A percentile compares a stretch with the other conserved stretches of the same genome.
phyloP scores from a whole-genome alignment of 805 yeast species.

The Candida rishiriensis region DNA sequence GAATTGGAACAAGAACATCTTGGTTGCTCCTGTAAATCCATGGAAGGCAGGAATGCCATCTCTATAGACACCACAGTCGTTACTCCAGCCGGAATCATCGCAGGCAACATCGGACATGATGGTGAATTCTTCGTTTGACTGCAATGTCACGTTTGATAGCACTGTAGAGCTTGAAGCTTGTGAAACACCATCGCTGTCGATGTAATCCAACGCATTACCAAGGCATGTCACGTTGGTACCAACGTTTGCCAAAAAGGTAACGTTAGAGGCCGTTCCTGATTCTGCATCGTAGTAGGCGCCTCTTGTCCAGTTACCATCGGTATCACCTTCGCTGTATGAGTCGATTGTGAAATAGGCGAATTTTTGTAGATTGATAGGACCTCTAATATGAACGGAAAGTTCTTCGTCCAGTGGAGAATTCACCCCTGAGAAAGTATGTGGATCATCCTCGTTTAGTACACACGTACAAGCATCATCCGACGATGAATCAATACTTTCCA shows the following conservation, averaged over 20 bases:
- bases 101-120: conserved; percentile 60
- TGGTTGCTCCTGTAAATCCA: conserved; percentile 62
- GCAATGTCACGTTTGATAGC: conserved; percentile 42
- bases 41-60: conserved; percentile 83
- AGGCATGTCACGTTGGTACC: conserved; percentile 60
- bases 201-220: conserved; percentile 64
- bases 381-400: conserved; percentile 74
- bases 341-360: conserved; percentile 59
- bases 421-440: conserved; percentile 44
- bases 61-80: conserved; percentile 74
- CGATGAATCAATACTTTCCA: conserved; percentile 38
- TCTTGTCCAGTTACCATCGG: conserved; percentile 52
- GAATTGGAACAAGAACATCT: conserved; percentile 71
- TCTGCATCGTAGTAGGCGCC: conserved; percentile 53
- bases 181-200: conserved; percentile 51
- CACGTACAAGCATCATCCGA: conserved; percentile 45
- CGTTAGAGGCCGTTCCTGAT: conserved; percentile 49
- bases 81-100: conserved; percentile 45
- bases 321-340: conserved; percentile 33
- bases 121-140: conserved; percentile 55
- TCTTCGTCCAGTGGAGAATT: conserved; percentile 66
- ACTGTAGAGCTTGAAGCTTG: conserved; percentile 43
- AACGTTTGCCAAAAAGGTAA: conserved; percentile 62
- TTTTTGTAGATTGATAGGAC: conserved; percentile 57
- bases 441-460: conserved; percentile 31